Percentiles rank a stretch among this genome's conserved stretches.
Conservation (phyloP, 768 basidiomycete genomes). For the Mycena haematopus region DNA sequence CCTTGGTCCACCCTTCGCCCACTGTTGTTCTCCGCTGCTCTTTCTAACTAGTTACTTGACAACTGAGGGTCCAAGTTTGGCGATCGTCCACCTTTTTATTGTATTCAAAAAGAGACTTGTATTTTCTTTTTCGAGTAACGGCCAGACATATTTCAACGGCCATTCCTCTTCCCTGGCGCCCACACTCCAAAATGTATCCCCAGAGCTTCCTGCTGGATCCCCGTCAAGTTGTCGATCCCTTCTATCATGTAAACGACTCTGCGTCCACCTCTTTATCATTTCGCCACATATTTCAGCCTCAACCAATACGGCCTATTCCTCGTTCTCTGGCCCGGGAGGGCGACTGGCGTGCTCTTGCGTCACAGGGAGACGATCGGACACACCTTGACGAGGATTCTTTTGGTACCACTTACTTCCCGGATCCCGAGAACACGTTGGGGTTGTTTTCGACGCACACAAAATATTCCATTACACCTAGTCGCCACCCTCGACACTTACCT, state of each 20-base stretch:
- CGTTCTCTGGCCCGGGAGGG: constrained; percentile 14
- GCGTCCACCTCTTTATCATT: neutral
- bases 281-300: constrained; percentile 20
- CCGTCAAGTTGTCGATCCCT: constrained; percentile 2
- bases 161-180: neutral
- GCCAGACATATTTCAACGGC: constrained; percentile 12
- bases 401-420: constrained; percentile 17
- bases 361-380: constrained; percentile 1
- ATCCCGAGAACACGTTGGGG: constrained; percentile 14
- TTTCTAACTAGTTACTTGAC: constrained; percentile 5
- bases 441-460: constrained; percentile 16
- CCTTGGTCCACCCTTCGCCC: constrained; percentile 11
- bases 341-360: constrained; percentile 7
- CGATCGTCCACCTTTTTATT: constrained; percentile 5
- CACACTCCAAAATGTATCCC: constrained; percentile 17
- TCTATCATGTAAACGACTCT: constrained; percentile 1
- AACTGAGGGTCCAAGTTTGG: constrained; percentile 15
- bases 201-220: neutral
- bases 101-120: constrained; percentile 10
- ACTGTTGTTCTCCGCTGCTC: constrained; percentile 21
- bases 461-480: constrained; percentile 5
- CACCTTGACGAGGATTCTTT: constrained; percentile 5
- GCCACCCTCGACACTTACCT: neutral
- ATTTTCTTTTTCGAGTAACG: neutral
- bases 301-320: constrained; percentile 7